A percentile compares a stretch with the other conserved stretches of the same genome.
Evolutionary conservation across 179 eudicot species (phyloP).

Genomic region (Spinacia oleracea): DNA sequence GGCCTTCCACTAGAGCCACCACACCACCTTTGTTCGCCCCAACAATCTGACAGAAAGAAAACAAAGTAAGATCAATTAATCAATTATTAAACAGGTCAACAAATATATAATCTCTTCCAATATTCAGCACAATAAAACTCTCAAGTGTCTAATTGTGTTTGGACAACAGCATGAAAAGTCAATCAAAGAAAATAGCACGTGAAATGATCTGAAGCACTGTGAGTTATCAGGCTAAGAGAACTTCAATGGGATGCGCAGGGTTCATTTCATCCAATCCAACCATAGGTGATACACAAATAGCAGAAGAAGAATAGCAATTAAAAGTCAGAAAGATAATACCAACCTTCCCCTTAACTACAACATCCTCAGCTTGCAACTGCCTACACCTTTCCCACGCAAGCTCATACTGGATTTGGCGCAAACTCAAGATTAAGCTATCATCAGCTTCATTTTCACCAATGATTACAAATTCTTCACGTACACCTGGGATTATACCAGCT

Average conservation of each 20-base stretch:
- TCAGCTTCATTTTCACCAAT: slow-evolving; percentile 81
- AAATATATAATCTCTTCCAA: not conserved
- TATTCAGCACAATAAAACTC: slow-evolving; percentile 6
- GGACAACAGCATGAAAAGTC: not conserved
- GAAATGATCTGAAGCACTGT: not conserved
- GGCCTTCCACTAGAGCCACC: slow-evolving; percentile 84
- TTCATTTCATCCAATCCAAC: not conserved
- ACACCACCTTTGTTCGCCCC: slow-evolving; percentile 97
- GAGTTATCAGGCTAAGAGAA: not conserved
- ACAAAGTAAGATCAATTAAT: slow-evolving; percentile 3
- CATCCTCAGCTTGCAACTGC: slow-evolving; percentile 96
- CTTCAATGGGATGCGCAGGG: not conserved
- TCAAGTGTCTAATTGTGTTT: not conserved
- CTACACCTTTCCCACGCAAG: slow-evolving; percentile 98
- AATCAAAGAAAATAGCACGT: not conserved
- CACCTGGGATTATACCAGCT: slow-evolving; percentile 84
- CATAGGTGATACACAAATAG: not conserved
- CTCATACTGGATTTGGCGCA: slow-evolving; percentile 64
- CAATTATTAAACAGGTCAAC: slow-evolving; percentile 13
- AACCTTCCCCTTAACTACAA: slow-evolving; percentile 88
- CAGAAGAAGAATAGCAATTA: not conserved
- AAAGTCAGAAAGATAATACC: slow-evolving; percentile 20
- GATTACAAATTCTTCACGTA: slow-evolving; percentile 71
- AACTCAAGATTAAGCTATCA: slow-evolving; percentile 84
- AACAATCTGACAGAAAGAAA: slow-evolving; percentile 50